Conservation (phyloP, 2,329 filamentous ascomycete species). For the Sporothrix phasma region DNA sequence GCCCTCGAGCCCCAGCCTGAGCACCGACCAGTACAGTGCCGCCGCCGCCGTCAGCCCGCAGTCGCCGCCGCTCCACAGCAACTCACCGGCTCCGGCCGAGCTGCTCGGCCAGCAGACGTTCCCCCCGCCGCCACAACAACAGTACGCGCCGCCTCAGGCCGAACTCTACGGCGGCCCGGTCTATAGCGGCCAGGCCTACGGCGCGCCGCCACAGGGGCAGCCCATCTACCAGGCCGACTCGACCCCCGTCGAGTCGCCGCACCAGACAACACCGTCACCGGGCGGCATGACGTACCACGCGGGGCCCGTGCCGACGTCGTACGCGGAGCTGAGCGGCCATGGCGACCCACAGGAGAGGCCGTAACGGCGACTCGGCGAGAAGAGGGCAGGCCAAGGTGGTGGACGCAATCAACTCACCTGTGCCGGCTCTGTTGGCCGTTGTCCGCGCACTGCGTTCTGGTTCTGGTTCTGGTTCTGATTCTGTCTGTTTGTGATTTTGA, state of each 20-base stretch:
- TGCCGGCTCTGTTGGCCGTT: too few species aligned
- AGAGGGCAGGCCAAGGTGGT: neutral
- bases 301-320: conserved; percentile 28
- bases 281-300: conserved; percentile 27
- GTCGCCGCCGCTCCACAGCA: conserved; percentile 15
- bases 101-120: conserved; percentile 21
- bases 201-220: conserved; percentile 10
- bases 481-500: neutral
- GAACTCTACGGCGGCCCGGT: conserved; percentile 21
- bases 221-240: conserved; percentile 18
- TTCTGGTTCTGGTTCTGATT: neutral
- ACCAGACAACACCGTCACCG: conserved; percentile 7
- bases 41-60: neutral
- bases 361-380: too few species aligned
- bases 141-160: conserved; percentile 14
- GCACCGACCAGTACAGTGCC: conserved; percentile 19
- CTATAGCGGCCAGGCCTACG: conserved; percentile 13
- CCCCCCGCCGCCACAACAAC: conserved; percentile 12
- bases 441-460: too few species aligned
- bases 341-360: neutral
- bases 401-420: too few species aligned
- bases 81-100: conserved; percentile 25
- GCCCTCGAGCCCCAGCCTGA: conserved; percentile 25
- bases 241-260: conserved; percentile 12
- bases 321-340: conserved; percentile 23